Evolutionary conservation across 495 filamentous ascomycete genomes (phyloP), one percentile per base, ranked within the genome.

Genomic region (Lasiosphaeriaceae sp.): DNA sequence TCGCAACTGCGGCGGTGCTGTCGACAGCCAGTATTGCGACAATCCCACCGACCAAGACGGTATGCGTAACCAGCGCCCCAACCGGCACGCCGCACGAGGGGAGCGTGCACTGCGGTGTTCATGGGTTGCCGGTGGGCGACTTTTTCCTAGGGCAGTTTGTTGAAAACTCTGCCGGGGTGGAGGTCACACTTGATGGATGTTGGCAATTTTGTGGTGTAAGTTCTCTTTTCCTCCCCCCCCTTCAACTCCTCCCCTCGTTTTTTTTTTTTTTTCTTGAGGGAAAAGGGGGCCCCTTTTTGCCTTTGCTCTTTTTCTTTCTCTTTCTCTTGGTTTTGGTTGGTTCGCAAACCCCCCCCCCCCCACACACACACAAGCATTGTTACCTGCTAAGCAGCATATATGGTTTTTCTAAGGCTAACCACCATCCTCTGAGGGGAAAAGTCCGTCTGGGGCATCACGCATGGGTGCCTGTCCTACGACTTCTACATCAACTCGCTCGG

Each of bases 121-220:
- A 59, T 23, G 66, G 66, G 12, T 21, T 29, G 41, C 50, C 58
- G 14, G 46, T 44, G 14, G 60, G 55, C 12, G 54, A 60, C 50
- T 60, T 49, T 24, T 63, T 65, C 39, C 16, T 66, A 1, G 64
- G 47, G 2, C 50, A 61, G 50, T 66, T 50, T 35, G 34, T 49
- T 11, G 46, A 62, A 43, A 47, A 66, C n/a, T 31, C 2, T 16
- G 43, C 17, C 2, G 61, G 43, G 19, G 55, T 60, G 21, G 41
- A 39, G 9, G 48, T 69, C 7, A 65, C 58, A 19, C 45, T 64
- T 0, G 44, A 56, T 20, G 62, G 59, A 12, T 66, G 66, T 34
- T 69, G 52, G 48, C 24, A 59, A 43, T 56, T 51, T 46, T 75
- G 58, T 53, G 60, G 49, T 56, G 72, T 70, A 51, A 54, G 67